These are phyloP conservation scores for Gentiana macrophylla DNA, from an alignment of 257 asterid genomes.

Conservation along the genomic window DNA sequence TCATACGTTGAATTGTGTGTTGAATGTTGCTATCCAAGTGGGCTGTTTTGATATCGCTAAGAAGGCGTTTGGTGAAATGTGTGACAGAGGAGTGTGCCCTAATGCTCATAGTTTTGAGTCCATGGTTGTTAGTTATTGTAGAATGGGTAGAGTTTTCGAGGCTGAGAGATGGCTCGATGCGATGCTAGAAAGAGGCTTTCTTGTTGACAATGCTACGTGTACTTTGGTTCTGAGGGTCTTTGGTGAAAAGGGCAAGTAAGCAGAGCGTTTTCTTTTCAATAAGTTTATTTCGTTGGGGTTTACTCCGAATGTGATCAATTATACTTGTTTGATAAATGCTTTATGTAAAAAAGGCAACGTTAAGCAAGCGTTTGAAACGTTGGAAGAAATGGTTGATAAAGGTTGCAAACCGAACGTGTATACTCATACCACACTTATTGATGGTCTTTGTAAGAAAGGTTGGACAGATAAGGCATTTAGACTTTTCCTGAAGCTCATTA, in stretches of 20 bases:
- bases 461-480: conserved; percentile 95
- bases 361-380: conserved; percentile 68
- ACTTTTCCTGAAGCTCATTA: conserved; percentile 86
- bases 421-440: conserved; percentile 68
- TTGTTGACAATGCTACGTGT: conserved; percentile 68
- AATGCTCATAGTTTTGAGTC: conserved; percentile 54
- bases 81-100: conserved; percentile 58
- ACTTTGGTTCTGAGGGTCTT: conserved; percentile 44
- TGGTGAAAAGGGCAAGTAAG: conserved; percentile 43
- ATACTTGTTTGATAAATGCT: conserved; percentile 69
- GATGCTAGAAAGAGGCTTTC: conserved; percentile 62
- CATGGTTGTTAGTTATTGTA: conserved; percentile 69
- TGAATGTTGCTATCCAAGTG: conserved; percentile 41
- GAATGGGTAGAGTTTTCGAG: conserved; percentile 49
- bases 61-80: conserved; percentile 83
- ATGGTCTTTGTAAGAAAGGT: conserved; percentile 91
- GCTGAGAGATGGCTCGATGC: conserved; percentile 64
- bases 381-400: conserved; percentile 81
- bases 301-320: conserved; percentile 67
- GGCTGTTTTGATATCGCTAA: conserved; percentile 57
- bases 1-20: conserved; percentile 53
- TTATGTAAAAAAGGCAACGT: conserved; percentile 66
- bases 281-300: conserved; percentile 57
- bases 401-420: conserved; percentile 87
- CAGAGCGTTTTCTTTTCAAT: conserved; percentile 48